These are phyloP conservation scores for Pleurotus giganteus DNA, from an alignment of 768 basidiomycete genomes.

Conservation along the genomic window DNA sequence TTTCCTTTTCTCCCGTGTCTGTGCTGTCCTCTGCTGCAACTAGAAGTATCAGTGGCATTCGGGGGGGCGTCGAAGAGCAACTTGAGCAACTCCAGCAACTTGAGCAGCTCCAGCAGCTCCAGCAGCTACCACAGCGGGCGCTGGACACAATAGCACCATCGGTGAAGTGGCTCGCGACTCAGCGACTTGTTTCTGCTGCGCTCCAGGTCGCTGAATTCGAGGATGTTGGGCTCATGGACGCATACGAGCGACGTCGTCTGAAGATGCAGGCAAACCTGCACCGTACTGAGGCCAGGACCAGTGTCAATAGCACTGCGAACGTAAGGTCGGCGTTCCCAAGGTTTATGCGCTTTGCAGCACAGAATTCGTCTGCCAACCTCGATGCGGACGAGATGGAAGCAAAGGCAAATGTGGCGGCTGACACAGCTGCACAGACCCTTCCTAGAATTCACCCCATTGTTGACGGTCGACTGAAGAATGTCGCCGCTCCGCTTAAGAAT, in stretches of 20 bases:
- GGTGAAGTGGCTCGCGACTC: slow-evolving; percentile 12
- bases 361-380: not conserved
- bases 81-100: slow-evolving; percentile 10
- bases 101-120: slow-evolving; percentile 8
- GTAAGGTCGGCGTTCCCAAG: not conserved
- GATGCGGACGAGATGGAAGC: not conserved
- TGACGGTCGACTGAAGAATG: not conserved
- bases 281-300: not conserved
- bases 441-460: not conserved
- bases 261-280: slow-evolving; percentile 10
- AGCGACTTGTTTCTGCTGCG: slow-evolving; percentile 11
- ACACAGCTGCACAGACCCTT: not conserved
- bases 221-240: slow-evolving; percentile 12
- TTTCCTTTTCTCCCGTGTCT: not conserved
- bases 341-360: not conserved
- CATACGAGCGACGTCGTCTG: slow-evolving; percentile 31
- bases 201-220: slow-evolving; percentile 13
- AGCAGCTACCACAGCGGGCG: slow-evolving; percentile 10
- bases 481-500: no score
- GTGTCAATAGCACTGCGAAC: not conserved
- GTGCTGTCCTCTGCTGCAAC: not conserved
- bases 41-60: not conserved
- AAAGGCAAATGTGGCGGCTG: not conserved
- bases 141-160: slow-evolving; percentile 10
- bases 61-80: slow-evolving; percentile 6